Conservation (phyloP, 768 basidiomycete genomes). For the Galerina sulciceps region DNA sequence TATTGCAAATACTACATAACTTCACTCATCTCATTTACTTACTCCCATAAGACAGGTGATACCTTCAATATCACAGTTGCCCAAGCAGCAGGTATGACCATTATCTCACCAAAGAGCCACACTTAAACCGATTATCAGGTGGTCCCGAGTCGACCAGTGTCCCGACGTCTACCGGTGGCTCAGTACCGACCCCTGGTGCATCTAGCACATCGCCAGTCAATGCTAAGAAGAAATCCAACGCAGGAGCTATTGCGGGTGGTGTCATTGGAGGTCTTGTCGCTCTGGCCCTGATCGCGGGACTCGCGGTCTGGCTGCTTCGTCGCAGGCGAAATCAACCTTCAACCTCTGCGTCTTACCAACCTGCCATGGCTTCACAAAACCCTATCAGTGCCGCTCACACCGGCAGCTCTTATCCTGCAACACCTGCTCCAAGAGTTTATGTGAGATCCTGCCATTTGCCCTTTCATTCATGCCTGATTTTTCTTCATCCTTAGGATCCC, state of each 20-base stretch:
- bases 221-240: slow-evolving; percentile 16
- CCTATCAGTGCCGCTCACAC: slow-evolving; percentile 26
- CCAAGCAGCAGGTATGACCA: slow-evolving; percentile 27
- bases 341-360: slow-evolving; percentile 24
- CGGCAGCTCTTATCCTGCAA: slow-evolving; percentile 20
- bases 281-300: slow-evolving; percentile 44
- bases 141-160: slow-evolving; percentile 39
- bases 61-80: slow-evolving; percentile 38
- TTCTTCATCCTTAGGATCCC: slow-evolving; percentile 31
- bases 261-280: slow-evolving; percentile 57
- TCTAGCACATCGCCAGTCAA: not conserved
- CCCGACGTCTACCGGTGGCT: slow-evolving; percentile 25
- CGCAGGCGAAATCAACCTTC: slow-evolving; percentile 21
- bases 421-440: slow-evolving; percentile 38
- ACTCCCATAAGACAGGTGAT: slow-evolving; percentile 26
- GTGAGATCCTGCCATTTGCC: slow-evolving; percentile 29
- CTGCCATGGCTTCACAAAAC: slow-evolving; percentile 10
- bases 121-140: slow-evolving; percentile 18
- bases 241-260: slow-evolving; percentile 62
- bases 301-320: slow-evolving; percentile 31
- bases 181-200: not conserved
- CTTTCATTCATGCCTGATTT: not conserved
- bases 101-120: not conserved
- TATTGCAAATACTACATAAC: not conserved
- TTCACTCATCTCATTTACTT: not conserved